Base-by-base conservation (phyloP, 1,284 basidiomycete species). In the Wolfiporia cocos region DNA sequence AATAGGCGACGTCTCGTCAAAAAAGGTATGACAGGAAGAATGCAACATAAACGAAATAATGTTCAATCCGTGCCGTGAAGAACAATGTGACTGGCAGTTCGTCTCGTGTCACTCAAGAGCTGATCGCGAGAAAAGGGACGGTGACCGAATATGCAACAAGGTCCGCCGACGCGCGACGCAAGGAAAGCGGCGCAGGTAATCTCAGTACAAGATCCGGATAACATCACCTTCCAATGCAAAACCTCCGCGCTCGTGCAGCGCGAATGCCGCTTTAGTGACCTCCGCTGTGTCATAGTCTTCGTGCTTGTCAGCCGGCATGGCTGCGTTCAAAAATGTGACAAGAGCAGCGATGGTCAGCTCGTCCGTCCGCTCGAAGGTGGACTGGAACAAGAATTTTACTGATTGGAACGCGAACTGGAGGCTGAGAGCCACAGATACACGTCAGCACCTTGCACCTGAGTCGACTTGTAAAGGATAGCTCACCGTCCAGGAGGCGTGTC, bases 211-310 rank as follows among this genome's bases (percentile, higher is more conserved):
- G 15, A 50, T n/a, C 18, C 76, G 67, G 31, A 81, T 52, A 46
- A 73, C 69, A 53, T 83, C 81, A 21, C 80, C 81, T 54, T 81
- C 73, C 43, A 81, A 70, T 20, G 68, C 55, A 22, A 79, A 65
- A 39, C 68, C 62, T 1, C 76, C 74, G 46, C 68, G 67, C 39
- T 78, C 76, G 43, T 72, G 70, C 37, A 83, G 57, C 11, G 66
- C 59, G 14, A 64, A 71, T n/a, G 74, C 75, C 10, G 71, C 73
- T 45, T 71, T 73, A 10, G 71, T 74, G 10, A 86, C 81, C 61
- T 86, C 83, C 2, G 69, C 69, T 10, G 81, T 83, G 57, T 86
- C 84, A 48, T 84, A 86, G 49, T 87, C 83, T 63, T 86, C 83
- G 56, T 85, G 76, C 59, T 85, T 86, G 58, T 86, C 83, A 11